Percentiles rank a stretch among this genome's conserved stretches.
Conservation (phyloP, 352 stramenopile species). For the Globisporangium abappressorium region DNA sequence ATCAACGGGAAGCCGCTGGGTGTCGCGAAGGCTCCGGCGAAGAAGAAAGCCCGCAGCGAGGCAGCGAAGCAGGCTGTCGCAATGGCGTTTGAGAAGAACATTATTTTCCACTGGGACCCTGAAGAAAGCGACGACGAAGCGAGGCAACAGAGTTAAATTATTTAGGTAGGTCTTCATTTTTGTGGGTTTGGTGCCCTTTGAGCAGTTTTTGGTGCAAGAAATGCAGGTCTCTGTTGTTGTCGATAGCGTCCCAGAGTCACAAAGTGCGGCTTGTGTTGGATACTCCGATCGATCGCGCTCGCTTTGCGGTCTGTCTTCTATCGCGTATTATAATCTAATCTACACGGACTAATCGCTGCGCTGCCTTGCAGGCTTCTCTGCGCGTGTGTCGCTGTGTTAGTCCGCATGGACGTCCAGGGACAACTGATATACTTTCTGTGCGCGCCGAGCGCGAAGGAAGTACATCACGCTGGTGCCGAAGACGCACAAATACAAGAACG, state of each 20-base stretch:
- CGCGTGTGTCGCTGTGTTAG: conserved; percentile 30
- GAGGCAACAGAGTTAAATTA: conserved; percentile 2
- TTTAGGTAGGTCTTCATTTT: conserved; percentile 10
- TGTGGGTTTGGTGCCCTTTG: conserved; percentile 7
- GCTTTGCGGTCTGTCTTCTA: conserved; percentile 12
- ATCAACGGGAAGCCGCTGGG: conserved; percentile 45
- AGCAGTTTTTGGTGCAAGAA: conserved; percentile 9
- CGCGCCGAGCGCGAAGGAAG: conserved; percentile 68
- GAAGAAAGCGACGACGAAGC: conserved; percentile 13
- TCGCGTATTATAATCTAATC: conserved; percentile 38
- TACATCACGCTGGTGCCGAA: conserved; percentile 88
- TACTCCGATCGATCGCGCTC: conserved; percentile 4
- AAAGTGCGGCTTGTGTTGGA: background rate
- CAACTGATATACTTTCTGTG: conserved; percentile 87
- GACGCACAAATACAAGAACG: conserved; percentile 81
- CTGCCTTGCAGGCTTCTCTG: background rate
- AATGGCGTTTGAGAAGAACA: conserved; percentile 60
- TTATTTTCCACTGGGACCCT: conserved; percentile 33
- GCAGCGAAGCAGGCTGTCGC: conserved; percentile 70
- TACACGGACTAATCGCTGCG: conserved; percentile 32
- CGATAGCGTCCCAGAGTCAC: conserved; percentile 1
- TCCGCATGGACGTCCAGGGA: conserved; percentile 84
- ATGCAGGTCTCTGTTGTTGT: conserved; percentile 8
- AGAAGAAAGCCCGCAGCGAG: conserved; percentile 80
- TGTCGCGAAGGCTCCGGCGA: conserved; percentile 44